Evolutionary conservation across 805 yeast species (phyloP), one percentile per base, ranked within the genome.

Genomic region (Ogataea degrootiae): DNA sequence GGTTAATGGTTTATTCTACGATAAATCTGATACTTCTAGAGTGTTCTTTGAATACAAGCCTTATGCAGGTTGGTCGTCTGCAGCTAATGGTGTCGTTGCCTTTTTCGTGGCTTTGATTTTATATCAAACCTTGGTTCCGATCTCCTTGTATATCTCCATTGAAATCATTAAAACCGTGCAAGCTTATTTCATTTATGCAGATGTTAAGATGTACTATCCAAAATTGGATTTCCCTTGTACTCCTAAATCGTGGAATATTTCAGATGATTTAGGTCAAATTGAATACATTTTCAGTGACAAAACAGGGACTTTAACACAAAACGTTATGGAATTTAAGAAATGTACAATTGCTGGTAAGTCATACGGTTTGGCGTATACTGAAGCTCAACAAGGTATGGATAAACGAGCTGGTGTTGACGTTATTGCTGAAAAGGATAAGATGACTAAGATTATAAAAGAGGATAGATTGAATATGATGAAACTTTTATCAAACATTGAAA

Each of bases 231-330:
- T 79, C 59, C 90, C 92, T 0, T 85, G 92, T 63, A 75, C 82
- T 1, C 92, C 95, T 2, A 85, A 85, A 57, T 77, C 91, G 0
- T 86, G 95, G 95, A 82, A 82, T 52, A 83, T 86, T 40, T 83
- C 90, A 6, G 95, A 86, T 66, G 95, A 86, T 63, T 72, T 86
- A 53, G 95, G 95, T 17, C 95, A 86, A 62, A 82, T 86, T 50
- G 94, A 86, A 63, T 86, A 84, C 61, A 76, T 86, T 38, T 86
- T 86, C 65, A 82, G 89, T 62, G 95, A 86, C 69, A 86, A 86
- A 64, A 86, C 95, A 0, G 95, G 95, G 35, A 86, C 95, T 0
- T 70, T 86, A 57, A 86, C 95, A 6, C 92, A 86, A 65, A 86
- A 86, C 58, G 80, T 84, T 23, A 86, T 86, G 95, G 89, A 85